Conservation (phyloP, 768 basidiomycete species). For the Gloeophyllum trabeum region DNA sequence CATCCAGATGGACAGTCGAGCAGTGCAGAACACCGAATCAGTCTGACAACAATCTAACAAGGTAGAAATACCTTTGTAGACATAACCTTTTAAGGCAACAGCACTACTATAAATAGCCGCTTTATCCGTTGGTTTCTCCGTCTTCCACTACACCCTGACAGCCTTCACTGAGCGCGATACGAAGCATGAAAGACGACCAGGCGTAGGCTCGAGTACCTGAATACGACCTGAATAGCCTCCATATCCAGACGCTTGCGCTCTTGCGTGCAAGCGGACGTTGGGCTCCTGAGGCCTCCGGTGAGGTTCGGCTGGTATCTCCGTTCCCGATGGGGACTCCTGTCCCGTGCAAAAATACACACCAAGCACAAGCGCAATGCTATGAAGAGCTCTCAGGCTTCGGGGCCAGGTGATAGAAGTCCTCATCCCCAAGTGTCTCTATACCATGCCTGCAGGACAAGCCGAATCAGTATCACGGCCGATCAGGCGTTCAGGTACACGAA, state of each 20-base stretch:
- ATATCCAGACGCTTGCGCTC: neutral
- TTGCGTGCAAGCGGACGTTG: neutral
- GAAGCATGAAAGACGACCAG: no score
- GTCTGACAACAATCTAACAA: no score
- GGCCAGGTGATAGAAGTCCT: constrained; percentile 33
- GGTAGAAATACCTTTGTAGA: no score
- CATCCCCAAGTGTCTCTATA: constrained; percentile 34
- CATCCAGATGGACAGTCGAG: no score
- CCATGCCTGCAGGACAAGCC: constrained; percentile 30
- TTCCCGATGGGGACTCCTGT: no score
- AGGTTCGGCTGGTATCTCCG: neutral
- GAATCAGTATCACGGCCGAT: neutral
- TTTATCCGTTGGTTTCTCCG: no score
- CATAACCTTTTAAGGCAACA: no score
- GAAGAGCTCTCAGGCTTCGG: neutral
- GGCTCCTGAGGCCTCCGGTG: neutral
- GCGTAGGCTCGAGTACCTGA: neutral
- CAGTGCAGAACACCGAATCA: no score
- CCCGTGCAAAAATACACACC: no score
- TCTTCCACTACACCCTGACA: no score
- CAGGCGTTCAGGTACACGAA: neutral
- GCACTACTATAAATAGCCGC: no score
- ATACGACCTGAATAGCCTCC: neutral
- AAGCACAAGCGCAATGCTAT: neutral
- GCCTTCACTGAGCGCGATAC: no score